Conservation (phyloP, 1,284 basidiomycete species). For the Exobasidium cylindrosporum region DNA sequence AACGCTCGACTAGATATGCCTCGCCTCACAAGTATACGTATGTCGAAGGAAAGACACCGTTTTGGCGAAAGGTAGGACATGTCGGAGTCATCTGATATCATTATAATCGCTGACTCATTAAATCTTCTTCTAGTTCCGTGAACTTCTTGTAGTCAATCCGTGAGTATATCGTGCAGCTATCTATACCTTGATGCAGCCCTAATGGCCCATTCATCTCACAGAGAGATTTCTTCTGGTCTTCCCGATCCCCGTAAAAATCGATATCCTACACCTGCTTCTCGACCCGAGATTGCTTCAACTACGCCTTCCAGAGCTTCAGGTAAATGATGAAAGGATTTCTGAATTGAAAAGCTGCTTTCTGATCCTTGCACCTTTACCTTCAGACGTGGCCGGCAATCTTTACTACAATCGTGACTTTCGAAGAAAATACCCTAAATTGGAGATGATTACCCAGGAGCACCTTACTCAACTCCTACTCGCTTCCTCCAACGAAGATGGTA, state of each 20-base stretch:
- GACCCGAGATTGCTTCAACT: constrained; percentile 78
- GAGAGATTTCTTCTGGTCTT: constrained; percentile 83
- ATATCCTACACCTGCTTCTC: constrained; percentile 78
- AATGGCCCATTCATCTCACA: not conserved
- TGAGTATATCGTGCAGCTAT: constrained; percentile 6
- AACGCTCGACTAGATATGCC: constrained; percentile 16
- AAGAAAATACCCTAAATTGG: constrained; percentile 78
- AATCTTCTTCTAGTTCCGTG: constrained; percentile 34
- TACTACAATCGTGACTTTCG: constrained; percentile 95
- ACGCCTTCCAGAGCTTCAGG: constrained; percentile 72
- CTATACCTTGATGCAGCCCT: not conserved
- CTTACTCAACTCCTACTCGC: constrained; percentile 74
- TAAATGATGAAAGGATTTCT: constrained; percentile 3
- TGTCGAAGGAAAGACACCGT: constrained; percentile 50
- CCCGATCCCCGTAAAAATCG: constrained; percentile 72
- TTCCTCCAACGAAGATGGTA: constrained; percentile 63
- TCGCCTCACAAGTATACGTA: constrained; percentile 49
- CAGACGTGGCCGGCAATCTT: constrained; percentile 39
- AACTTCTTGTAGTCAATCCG: constrained; percentile 66
- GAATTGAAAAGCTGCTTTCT: not conserved
- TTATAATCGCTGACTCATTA: too few species aligned
- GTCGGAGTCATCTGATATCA: too few species aligned
- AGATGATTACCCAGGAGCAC: constrained; percentile 52
- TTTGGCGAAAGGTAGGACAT: constrained; percentile 49
- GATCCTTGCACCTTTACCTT: not conserved